These are phyloP conservation scores for Glycyrrhiza uralensis DNA, from an alignment of 306 rosid genomes.

Conservation along the genomic window DNA sequence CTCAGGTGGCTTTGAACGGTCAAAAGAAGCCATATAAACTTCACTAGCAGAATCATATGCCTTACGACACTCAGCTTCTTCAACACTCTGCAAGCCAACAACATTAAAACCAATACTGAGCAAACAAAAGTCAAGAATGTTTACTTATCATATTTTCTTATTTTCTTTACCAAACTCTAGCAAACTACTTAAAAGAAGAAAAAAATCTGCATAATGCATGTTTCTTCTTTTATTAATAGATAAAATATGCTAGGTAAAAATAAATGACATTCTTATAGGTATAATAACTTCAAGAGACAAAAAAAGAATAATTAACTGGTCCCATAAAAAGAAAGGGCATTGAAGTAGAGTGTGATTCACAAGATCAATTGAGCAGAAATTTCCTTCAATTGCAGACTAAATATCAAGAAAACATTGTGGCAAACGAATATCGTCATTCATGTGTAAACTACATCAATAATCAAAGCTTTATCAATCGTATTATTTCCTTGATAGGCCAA, in stretches of 20 bases:
- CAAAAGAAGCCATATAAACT: conserved; percentile 70
- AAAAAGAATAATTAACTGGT: background rate
- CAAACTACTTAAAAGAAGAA: background rate
- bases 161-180: background rate
- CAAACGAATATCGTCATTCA: background rate
- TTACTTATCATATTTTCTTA: background rate
- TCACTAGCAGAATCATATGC: conserved; percentile 81
- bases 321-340: background rate
- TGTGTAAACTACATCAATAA: background rate
- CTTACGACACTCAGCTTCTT: conserved; percentile 85
- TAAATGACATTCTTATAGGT: background rate
- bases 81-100: conserved; percentile 71
- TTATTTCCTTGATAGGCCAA: background rate
- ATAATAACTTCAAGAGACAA: background rate
- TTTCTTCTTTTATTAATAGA: background rate
- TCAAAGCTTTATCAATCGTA: background rate
- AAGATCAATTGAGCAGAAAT: background rate
- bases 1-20: conserved; percentile 75
- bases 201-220: background rate
- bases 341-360: background rate
- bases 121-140: background rate
- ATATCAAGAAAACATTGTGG: background rate
- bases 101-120: background rate
- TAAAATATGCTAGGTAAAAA: background rate
- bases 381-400: background rate